Conservation (phyloP, 176 grass and related monocot genomes). For the Oryza australiensis region DNA sequence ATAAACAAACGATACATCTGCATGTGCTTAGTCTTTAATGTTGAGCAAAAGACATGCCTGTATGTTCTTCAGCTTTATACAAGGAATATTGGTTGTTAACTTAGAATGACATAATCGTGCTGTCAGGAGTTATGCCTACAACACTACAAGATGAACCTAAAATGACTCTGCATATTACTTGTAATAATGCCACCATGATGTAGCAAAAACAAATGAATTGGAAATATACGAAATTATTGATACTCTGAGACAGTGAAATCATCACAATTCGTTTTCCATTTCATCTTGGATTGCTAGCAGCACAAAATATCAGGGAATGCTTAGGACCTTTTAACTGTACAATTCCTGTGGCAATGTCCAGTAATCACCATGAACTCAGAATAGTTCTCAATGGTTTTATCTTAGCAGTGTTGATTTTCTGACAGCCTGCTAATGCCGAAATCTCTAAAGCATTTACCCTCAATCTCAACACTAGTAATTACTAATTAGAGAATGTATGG, state of each 20-base stretch:
- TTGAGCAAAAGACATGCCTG: slow-evolving; percentile 11
- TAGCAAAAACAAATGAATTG: slow-evolving; percentile 19
- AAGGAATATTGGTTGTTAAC: slow-evolving; percentile 9
- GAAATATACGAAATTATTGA: neutral
- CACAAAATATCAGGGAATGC: neutral
- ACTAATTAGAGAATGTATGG: neutral
- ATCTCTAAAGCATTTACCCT: neutral
- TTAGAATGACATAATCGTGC: slow-evolving; percentile 12
- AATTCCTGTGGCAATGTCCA: neutral
- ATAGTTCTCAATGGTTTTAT: neutral
- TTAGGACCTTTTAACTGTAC: neutral
- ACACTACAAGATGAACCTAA: neutral
- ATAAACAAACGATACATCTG: slow-evolving; percentile 28
- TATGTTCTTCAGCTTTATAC: slow-evolving; percentile 35
- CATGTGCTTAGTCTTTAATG: slow-evolving; percentile 18
- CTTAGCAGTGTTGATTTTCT: neutral
- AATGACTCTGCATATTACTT: too few species aligned
- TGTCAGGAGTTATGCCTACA: slow-evolving; percentile 2
- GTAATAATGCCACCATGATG: neutral
- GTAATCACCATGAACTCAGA: neutral
- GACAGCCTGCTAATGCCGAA: neutral
- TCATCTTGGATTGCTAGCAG: slow-evolving; percentile 4
- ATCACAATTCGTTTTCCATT: neutral
- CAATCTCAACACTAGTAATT: neutral
- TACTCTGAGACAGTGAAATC: neutral